Evolutionary conservation across 2,329 filamentous ascomycete species (phyloP).

Genomic region (Lasiodiplodia sp.): DNA sequence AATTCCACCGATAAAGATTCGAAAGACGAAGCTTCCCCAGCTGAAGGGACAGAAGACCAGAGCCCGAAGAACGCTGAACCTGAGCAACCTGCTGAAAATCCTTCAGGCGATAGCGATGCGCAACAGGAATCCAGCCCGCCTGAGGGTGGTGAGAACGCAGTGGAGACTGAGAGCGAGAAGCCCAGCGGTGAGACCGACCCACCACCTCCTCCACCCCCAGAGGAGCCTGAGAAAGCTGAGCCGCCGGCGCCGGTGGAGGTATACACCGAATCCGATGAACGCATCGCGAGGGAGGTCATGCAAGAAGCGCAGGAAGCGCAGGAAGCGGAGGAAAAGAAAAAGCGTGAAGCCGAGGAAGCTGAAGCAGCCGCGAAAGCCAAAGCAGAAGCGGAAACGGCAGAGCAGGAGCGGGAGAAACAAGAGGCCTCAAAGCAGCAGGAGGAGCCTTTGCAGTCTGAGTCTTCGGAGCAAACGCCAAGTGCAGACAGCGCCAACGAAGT

Average conservation of each 20-base stretch:
- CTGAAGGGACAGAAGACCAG: neutral
- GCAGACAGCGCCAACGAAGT: neutral
- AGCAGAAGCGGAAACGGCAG: neutral
- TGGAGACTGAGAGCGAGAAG: neutral
- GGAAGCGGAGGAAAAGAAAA: neutral
- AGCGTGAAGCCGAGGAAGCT: neutral
- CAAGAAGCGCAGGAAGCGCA: neutral
- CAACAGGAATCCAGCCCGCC: neutral
- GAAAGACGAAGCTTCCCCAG: neutral
- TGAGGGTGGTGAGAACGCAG: neutral
- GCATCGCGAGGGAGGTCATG: constrained; percentile 1
- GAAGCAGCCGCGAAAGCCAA: neutral
- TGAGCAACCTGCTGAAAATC: neutral
- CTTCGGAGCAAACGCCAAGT: neutral
- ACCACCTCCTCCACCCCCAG: neutral
- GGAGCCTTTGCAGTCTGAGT: neutral
- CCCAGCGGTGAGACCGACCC: neutral
- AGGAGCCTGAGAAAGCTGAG: neutral
- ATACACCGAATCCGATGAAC: neutral
- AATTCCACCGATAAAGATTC: neutral
- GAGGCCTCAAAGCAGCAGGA: neutral
- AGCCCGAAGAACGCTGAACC: neutral
- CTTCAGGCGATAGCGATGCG: neutral
- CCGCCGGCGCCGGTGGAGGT: neutral
- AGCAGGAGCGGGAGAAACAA: neutral